phyloP scores from a whole-genome alignment of 2,329 filamentous ascomycete species.

The Albifimbria verrucaria region DNA sequence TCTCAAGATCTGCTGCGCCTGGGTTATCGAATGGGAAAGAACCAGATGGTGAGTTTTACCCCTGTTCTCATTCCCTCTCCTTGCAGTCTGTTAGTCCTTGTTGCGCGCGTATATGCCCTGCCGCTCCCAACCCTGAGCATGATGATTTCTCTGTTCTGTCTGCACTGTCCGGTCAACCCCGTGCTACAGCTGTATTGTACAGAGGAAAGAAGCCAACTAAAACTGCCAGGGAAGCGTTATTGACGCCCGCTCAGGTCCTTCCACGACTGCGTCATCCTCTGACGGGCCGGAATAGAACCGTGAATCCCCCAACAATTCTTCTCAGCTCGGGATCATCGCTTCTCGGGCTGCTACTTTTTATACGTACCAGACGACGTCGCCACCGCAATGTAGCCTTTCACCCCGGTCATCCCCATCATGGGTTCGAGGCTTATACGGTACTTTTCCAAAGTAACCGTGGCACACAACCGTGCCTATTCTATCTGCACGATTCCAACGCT shows the following conservation, averaged over 20 bases:
- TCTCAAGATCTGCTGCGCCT: conserved; percentile 76
- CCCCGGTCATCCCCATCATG: too few species aligned
- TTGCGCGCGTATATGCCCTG: neutral
- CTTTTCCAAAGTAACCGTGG: too few species aligned
- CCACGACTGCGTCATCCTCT: conserved; percentile 27
- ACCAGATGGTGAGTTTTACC: conserved; percentile 62
- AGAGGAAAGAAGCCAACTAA: conserved; percentile 11
- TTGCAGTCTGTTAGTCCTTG: neutral
- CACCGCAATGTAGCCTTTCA: too few species aligned
- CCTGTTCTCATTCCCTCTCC: neutral
- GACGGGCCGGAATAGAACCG: conserved; percentile 6
- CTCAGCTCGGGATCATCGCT: neutral
- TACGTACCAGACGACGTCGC: too few species aligned
- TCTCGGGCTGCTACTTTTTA: too few species aligned
- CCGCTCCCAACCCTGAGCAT: too few species aligned
- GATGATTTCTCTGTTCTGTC: too few species aligned
- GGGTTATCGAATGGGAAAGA: conserved; percentile 71
- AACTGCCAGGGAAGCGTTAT: conserved; percentile 23
- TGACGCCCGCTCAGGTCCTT: conserved; percentile 24
- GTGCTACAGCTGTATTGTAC: too few species aligned
- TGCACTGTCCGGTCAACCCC: too few species aligned
- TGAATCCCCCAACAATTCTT: neutral
- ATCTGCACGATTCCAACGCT: too few species aligned
- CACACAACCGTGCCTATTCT: too few species aligned
- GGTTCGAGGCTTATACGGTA: too few species aligned